Percentiles rank a stretch among this genome's conserved stretches.
phyloP scores from a whole-genome alignment of 495 filamentous ascomycete genomes.

The Trichoderma asperelloides region DNA sequence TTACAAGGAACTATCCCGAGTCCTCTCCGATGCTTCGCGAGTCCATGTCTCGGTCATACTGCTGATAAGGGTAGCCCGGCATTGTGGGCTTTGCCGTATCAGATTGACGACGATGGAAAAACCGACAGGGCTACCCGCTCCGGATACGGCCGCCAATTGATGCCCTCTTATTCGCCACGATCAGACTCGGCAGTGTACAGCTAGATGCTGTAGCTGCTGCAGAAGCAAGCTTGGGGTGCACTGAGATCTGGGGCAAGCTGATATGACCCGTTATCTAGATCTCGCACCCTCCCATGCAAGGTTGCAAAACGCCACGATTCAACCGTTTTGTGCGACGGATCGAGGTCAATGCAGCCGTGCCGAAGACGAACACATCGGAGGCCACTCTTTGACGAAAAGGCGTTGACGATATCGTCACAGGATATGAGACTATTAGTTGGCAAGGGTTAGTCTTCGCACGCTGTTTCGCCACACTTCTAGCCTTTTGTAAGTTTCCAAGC shows the following conservation, averaged over 20 bases:
- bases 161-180: neutral
- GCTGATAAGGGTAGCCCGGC: neutral
- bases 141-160: neutral
- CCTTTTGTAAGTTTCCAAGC: too few species aligned
- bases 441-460: too few species aligned
- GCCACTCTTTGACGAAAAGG: neutral
- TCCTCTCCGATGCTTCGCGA: neutral
- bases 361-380: neutral
- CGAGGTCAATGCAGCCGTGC: neutral
- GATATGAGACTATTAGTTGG: neutral
- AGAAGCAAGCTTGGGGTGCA: neutral
- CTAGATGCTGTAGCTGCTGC: neutral
- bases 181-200: neutral
- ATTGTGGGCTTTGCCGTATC: neutral
- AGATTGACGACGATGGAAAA: neutral
- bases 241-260: neutral
- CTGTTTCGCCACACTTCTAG: too few species aligned
- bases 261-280: neutral
- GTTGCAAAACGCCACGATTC: neutral
- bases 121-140: neutral
- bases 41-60: slow-evolving; percentile 4
- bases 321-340: neutral
- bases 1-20: neutral
- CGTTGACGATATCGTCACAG: neutral
- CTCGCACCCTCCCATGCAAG: neutral